Evolutionary conservation across 31 red algal genomes (phyloP).

Genomic region (Pterothamnion heteromorphum): DNA sequence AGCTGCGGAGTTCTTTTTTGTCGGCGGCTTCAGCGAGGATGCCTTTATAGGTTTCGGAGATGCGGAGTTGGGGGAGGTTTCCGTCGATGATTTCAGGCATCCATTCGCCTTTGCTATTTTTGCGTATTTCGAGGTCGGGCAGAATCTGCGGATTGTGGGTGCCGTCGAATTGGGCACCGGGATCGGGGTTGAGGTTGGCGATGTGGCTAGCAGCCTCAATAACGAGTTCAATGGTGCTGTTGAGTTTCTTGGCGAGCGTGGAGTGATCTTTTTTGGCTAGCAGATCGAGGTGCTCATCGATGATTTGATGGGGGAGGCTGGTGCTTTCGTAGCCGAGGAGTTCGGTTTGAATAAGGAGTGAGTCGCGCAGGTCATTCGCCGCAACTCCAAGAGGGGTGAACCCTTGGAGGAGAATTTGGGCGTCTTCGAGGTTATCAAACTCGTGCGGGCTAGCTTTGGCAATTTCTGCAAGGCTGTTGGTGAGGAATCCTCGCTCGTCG

Average conservation of each 20-base stretch:
- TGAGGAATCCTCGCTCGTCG: neutral
- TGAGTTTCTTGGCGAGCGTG: neutral
- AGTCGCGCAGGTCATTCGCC: neutral
- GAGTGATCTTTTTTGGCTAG: neutral
- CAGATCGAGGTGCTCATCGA: neutral
- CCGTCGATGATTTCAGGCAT: neutral
- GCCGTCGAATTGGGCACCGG: neutral
- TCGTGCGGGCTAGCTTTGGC: neutral
- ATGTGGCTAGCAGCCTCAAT: neutral
- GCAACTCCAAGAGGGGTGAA: neutral
- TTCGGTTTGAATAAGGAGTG: neutral
- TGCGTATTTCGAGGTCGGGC: neutral
- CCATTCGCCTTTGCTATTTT: neutral
- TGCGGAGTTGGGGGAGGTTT: neutral
- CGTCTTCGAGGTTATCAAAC: neutral
- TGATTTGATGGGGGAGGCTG: neutral
- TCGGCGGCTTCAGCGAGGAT: neutral
- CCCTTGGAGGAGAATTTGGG: neutral
- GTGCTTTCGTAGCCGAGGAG: neutral
- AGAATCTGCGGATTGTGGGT: neutral
- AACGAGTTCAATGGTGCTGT: neutral
- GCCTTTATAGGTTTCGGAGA: neutral
- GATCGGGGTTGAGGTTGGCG: neutral
- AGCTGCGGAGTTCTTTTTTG: neutral
- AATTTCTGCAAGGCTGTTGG: neutral